Conservation (phyloP, 352 stramenopile genomes). For the Phytophthora tubulina region DNA sequence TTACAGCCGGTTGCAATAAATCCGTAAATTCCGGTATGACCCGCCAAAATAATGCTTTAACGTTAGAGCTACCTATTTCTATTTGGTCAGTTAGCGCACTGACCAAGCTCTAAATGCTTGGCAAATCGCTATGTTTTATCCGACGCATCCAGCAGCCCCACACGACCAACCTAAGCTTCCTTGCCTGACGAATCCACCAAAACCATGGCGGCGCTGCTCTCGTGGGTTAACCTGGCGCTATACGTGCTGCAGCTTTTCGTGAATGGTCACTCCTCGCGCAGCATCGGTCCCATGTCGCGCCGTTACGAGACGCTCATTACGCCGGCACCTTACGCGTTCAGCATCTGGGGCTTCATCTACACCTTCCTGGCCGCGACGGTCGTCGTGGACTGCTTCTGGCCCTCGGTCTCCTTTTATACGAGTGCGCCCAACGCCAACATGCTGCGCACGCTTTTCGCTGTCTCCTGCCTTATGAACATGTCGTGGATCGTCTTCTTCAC, state of each 20-base stretch:
- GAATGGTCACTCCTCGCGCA: slow-evolving; percentile 59
- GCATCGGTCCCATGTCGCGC: slow-evolving; percentile 64
- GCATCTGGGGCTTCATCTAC: slow-evolving; percentile 88
- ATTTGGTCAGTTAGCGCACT: too few species aligned
- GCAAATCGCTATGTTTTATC: slow-evolving; percentile 29
- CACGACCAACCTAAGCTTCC: neutral
- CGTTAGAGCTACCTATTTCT: too few species aligned
- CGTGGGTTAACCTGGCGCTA: slow-evolving; percentile 69
- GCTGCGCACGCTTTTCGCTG: slow-evolving; percentile 67
- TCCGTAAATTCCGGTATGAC: too few species aligned
- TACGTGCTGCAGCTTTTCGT: slow-evolving; percentile 73
- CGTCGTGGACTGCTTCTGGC: slow-evolving; percentile 72
- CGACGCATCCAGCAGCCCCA: neutral
- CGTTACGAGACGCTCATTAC: slow-evolving; percentile 83
- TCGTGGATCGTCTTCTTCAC: slow-evolving; percentile 79
- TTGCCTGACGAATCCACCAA: too few species aligned
- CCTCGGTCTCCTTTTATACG: slow-evolving; percentile 69
- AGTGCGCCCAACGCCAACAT: slow-evolving; percentile 54
- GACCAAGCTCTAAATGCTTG: too few species aligned
- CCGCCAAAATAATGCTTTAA: too few species aligned
- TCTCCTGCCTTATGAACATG: slow-evolving; percentile 76
- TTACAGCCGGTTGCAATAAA: too few species aligned
- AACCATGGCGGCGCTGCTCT: slow-evolving; percentile 48
- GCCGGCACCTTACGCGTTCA: slow-evolving; percentile 75
- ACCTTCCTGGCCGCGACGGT: slow-evolving; percentile 68